Percentiles rank a stretch among this genome's conserved stretches.
Evolutionary conservation across 768 basidiomycete genomes (phyloP).

Genomic region (Grammothele lineata): DNA sequence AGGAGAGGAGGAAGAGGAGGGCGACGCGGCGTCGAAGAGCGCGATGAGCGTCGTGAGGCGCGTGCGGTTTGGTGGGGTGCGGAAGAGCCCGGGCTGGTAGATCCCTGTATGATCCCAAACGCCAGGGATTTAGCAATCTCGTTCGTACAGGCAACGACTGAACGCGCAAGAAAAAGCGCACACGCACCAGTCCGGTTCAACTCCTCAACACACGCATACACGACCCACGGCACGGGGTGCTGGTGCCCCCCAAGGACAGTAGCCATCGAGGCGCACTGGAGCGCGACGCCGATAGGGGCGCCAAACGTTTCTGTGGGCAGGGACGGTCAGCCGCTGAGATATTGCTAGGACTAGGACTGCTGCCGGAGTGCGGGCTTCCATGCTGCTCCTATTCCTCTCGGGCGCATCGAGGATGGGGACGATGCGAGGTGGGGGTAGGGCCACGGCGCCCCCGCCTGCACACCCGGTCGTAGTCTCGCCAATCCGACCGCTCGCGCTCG

Average conservation of each 20-base stretch:
- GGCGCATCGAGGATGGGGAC: no score
- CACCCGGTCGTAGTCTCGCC: no score
- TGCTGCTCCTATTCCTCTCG: no score
- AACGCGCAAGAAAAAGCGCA: no score
- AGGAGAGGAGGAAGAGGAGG: slow-evolving; percentile 2
- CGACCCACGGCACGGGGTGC: slow-evolving; percentile 36
- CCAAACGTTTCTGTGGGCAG: slow-evolving; percentile 32
- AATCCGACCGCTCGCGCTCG: no score
- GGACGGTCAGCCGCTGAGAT: no score
- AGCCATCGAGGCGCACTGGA: slow-evolving; percentile 28
- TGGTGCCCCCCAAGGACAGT: slow-evolving; percentile 34
- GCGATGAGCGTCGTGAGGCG: slow-evolving; percentile 36
- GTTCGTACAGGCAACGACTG: no score
- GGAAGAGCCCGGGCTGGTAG: slow-evolving; percentile 40
- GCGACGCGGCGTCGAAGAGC: slow-evolving; percentile 28
- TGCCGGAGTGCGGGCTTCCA: no score
- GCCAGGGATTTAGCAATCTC: no score
- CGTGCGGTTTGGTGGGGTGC: slow-evolving; percentile 36
- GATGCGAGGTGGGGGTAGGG: no score
- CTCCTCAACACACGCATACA: slow-evolving; percentile 41
- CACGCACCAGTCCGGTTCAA: slow-evolving; percentile 39
- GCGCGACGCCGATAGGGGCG: slow-evolving; percentile 30
- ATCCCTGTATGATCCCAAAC: slow-evolving; percentile 29
- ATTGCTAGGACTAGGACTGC: no score
- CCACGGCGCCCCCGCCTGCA: no score